phyloP scores from a whole-genome alignment of 2,329 filamentous ascomycete species.

The Diaporthe sp. region DNA sequence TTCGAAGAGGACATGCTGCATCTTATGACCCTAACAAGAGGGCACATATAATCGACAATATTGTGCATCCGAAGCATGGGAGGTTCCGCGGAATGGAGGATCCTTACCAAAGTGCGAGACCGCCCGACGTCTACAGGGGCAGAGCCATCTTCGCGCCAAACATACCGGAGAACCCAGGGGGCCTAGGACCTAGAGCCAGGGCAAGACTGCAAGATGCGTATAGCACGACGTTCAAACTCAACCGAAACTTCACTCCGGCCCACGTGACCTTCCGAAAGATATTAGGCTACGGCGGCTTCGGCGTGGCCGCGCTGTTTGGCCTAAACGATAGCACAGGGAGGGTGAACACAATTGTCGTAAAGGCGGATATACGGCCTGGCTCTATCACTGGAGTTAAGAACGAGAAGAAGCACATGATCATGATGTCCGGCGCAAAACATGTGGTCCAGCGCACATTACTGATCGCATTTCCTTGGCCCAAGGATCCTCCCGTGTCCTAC shows the following conservation, averaged over 20 bases:
- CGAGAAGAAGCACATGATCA: constrained; percentile 1
- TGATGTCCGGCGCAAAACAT: constrained; percentile 23
- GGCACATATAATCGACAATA: neutral
- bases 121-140: neutral
- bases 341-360: neutral
- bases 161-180: neutral
- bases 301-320: constrained; percentile 13
- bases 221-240: neutral
- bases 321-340: neutral
- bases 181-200: neutral
- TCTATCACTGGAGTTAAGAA: neutral
- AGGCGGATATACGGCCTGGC: neutral
- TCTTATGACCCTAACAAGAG: neutral
- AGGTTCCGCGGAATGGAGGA: neutral
- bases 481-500: neutral
- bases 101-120: neutral
- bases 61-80: neutral
- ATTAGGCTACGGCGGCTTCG: constrained; percentile 8
- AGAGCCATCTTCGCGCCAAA: neutral
- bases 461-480: neutral
- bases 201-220: neutral
- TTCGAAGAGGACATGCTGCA: neutral
- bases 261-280: constrained; percentile 14
- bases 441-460: constrained; percentile 22
- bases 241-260: neutral